Percentiles rank a stretch among this genome's conserved stretches.
Conservation (phyloP, 371 early-diverging fungal species). For the Circinella minor region DNA sequence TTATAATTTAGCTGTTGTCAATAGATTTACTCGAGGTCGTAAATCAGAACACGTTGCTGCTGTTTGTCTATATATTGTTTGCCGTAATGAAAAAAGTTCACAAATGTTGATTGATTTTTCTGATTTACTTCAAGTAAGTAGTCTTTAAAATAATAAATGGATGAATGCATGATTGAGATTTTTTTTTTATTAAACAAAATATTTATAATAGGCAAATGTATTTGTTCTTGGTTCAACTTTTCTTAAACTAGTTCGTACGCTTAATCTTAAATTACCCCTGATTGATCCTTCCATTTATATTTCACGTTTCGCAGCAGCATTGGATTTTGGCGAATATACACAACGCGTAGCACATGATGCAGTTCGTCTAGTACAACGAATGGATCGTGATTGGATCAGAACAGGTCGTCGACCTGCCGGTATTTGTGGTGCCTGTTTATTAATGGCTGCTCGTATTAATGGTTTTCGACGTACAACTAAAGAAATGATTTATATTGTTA, state of each 20-base stretch:
- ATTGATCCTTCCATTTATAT: conserved; percentile 98
- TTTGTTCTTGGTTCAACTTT: conserved; percentile 95
- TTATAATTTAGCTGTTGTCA: conserved; percentile 91
- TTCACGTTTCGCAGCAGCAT: conserved; percentile 88
- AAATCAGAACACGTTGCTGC: conserved; percentile 86
- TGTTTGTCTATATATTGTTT: conserved; percentile 97
- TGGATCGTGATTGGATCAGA: conserved; percentile 99
- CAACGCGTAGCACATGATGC: conserved; percentile 85
- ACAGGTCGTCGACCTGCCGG: conserved; percentile 98
- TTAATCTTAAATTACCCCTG: conserved; percentile 83
- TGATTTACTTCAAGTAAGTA: conserved; percentile 77
- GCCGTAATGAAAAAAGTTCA: conserved; percentile 87
- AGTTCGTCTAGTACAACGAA: conserved; percentile 87
- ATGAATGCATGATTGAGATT: background rate
- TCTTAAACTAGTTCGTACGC: conserved; percentile 77
- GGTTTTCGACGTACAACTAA: conserved; percentile 84
- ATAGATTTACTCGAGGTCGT: conserved; percentile 95
- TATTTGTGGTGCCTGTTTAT: conserved; percentile 96
- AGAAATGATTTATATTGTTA: conserved; percentile 94
- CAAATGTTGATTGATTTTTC: conserved; percentile 99
- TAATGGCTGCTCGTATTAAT: conserved; percentile 96
- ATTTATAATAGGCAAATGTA: conserved; percentile 72
- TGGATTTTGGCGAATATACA: conserved; percentile 94
- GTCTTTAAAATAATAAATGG: background rate
- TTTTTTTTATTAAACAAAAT: background rate